Conservation (phyloP, 768 basidiomycete genomes). For the Leccinellum albellum region DNA sequence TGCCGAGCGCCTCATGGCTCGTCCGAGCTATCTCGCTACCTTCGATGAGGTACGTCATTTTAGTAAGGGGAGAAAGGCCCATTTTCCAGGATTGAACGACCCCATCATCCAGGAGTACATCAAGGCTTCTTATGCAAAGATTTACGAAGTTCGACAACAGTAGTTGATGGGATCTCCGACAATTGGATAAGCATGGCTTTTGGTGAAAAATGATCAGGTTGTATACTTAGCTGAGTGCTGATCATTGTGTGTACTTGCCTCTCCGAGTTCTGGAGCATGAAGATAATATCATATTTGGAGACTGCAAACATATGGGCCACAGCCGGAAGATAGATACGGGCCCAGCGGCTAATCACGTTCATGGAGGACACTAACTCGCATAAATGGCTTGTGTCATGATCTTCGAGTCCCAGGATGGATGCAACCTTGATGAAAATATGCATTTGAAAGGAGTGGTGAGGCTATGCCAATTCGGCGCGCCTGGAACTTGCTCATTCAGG, state of each 20-base stretch:
- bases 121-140: background rate
- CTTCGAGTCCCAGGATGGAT: too few relatives aligned
- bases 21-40: constrained; percentile 53
- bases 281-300: background rate
- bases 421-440: too few relatives aligned
- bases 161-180: background rate
- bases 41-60: constrained; percentile 46
- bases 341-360: background rate
- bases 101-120: constrained; percentile 10
- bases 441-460: too few relatives aligned
- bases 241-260: background rate
- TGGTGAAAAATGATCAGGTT: background rate
- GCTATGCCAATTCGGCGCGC: too few relatives aligned
- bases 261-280: background rate
- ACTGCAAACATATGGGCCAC: constrained; percentile 16
- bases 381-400: too few relatives aligned
- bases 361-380: background rate
- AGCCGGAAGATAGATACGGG: background rate
- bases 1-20: constrained; percentile 40
- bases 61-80: too few relatives aligned
- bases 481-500: too few relatives aligned
- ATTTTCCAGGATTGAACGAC: background rate
- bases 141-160: constrained; percentile 7
- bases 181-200: background rate
- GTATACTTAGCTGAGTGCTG: background rate